A percentile compares a stretch with the other conserved stretches of the same genome.
These are phyloP conservation scores for Murraya paniculata DNA, from an alignment of 345 rosid species.

Conservation along the genomic window DNA sequence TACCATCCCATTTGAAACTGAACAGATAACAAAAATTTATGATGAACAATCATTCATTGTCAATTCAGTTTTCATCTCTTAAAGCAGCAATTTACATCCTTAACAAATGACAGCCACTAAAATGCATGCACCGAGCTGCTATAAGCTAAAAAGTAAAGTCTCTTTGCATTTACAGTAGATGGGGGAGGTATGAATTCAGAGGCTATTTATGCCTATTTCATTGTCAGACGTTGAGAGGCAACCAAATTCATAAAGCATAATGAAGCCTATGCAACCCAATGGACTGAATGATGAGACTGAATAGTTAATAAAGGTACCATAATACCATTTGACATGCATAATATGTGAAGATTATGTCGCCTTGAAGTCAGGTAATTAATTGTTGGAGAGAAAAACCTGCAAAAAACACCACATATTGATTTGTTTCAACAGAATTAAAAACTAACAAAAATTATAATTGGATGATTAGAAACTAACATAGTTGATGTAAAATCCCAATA, in stretches of 20 bases:
- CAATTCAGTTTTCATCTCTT: neutral
- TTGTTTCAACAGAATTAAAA: neutral
- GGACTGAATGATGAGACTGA: neutral
- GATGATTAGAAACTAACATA: no score
- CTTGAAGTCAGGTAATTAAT: conserved; percentile 63
- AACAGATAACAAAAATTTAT: neutral
- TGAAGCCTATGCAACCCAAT: neutral
- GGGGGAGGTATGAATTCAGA: neutral
- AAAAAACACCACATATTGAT: neutral
- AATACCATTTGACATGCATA: conserved; percentile 80
- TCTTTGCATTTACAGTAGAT: neutral
- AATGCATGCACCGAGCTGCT: neutral
- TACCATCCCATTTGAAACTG: neutral
- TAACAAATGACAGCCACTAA: neutral
- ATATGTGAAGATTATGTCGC: conserved; percentile 59
- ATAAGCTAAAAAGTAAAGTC: neutral
- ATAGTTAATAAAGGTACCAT: no score
- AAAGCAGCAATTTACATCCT: neutral
- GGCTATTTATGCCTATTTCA: neutral
- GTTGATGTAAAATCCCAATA: neutral
- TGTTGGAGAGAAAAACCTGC: conserved; percentile 92
- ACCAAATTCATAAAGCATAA: neutral
- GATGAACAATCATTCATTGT: neutral
- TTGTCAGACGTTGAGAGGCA: neutral
- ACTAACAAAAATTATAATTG: neutral